Conservation (phyloP, 1,284 basidiomycete genomes). For the Mycosarcoma maydis region DNA sequence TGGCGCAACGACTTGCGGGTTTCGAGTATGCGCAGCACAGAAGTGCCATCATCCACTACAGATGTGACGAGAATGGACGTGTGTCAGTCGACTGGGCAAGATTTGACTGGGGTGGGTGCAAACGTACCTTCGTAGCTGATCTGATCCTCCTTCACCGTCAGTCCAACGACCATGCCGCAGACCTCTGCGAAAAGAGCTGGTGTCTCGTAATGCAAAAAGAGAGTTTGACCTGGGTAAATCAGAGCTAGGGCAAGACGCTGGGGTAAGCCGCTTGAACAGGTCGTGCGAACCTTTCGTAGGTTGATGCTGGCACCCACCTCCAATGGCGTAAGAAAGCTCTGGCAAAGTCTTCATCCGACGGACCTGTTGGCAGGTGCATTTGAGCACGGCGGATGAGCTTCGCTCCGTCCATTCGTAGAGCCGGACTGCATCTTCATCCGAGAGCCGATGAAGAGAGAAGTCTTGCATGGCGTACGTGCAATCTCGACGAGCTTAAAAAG, state of each 20-base stretch:
- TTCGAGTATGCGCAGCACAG: conserved; percentile 33
- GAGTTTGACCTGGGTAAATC: conserved; percentile 5
- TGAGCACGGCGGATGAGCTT: conserved; percentile 17
- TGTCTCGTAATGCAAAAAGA: conserved; percentile 29
- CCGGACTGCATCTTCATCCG: conserved; percentile 24
- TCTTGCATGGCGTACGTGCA: conserved; percentile 10
- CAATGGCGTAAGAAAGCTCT: conserved; percentile 26
- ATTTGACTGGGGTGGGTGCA: too few relatives aligned
- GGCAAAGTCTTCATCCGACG: conserved; percentile 10
- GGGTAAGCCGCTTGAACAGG: too few relatives aligned
- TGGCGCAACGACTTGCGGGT: conserved; percentile 22
- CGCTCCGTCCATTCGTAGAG: conserved; percentile 34
- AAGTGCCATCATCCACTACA: conserved; percentile 48
- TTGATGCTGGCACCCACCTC: conserved; percentile 11
- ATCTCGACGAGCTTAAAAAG: not conserved
- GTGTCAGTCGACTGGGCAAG: not conserved
- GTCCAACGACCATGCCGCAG: conserved; percentile 44
- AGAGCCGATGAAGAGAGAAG: conserved; percentile 4
- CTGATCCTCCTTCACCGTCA: conserved; percentile 37
- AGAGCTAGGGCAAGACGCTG: not conserved
- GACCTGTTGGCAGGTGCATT: conserved; percentile 33
- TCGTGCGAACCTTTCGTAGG: not conserved
- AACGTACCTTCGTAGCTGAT: conserved; percentile 35
- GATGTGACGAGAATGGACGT: not conserved
- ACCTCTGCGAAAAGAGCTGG: conserved; percentile 31